Evolutionary conservation across 164 flowering plant genomes (phyloP), one percentile per base, ranked within the genome.

Genomic region (Dillenia suffruticosa): DNA sequence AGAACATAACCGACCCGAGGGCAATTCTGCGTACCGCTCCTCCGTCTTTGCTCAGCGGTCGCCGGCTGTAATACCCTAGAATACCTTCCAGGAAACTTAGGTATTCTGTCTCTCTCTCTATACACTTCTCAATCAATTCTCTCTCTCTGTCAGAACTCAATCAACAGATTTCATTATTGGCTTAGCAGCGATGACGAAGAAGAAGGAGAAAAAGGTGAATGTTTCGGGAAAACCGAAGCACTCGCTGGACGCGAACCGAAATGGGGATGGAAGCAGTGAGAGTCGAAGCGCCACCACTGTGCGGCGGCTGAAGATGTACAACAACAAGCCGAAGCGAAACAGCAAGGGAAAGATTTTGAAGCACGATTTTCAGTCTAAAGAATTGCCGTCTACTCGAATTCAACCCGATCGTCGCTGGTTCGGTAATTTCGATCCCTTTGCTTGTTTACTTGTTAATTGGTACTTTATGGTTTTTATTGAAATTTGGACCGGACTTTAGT

Each of bases 341-440:
- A 40, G 78, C 9, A 68, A 75, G 44, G 98, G 98, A 6, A 81
- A 77, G 58, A 58, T 91, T 47, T 48, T 87, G 66, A 83, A 72
- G 72, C 75, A 91, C 46, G 97, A 89, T 46, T 70, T 83, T 51
- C 97, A 94, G 76, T 84, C 91, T 24, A 72, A 77, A 60, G 95
- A 87, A 44, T 65, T 91, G 63, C 98, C 98, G 0, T 72, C 72
- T 43, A 91, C 93, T 0, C 78, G 97, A 49, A 94, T 94, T 56
- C 84, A 78, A 64, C 97, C 97, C 7, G 96, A 94, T 69, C 90
- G 98, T 52, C 88, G 93, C 44, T 91, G 97, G 97, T 94, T 94
- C 53, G 98, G 98, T 93, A 67, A 1, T 81, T 59, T 3, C 0
- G 2, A 54, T 47, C 43, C 8, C 26, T n/a, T 19, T 44, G 9